Conservation (phyloP, 345 rosid genomes). For the Melaleuca alternifolia region DNA sequence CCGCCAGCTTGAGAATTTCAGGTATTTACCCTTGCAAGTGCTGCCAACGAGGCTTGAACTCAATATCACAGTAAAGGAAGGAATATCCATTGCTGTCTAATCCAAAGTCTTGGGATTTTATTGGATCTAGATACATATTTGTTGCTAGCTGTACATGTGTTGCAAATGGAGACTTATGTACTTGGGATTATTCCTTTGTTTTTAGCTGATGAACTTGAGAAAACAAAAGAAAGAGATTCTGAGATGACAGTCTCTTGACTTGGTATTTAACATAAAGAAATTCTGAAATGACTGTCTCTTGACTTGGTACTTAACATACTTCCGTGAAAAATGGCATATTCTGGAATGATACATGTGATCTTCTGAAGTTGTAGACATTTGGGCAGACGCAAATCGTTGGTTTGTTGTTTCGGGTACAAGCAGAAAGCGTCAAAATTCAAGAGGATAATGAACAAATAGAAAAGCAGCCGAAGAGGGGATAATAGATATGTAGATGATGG, state of each 20-base stretch:
- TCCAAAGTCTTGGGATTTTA: not conserved
- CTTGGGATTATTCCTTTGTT: not conserved
- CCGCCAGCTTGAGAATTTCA: not conserved
- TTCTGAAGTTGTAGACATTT: not conserved
- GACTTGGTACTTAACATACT: not conserved
- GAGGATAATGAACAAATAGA: not conserved
- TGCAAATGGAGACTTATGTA: not conserved
- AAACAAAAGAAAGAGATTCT: not conserved
- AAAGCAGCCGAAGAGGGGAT: not conserved
- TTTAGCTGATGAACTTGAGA: not conserved
- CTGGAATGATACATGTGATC: not conserved
- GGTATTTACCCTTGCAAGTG: not conserved
- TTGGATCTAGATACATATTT: not conserved
- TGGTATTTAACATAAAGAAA: not conserved
- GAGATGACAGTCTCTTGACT: not conserved
- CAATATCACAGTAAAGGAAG: no score
- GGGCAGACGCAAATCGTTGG: not conserved
- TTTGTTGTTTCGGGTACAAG: no score
- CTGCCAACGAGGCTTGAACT: not conserved
- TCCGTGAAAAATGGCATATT: not conserved
- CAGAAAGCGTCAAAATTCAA: not conserved
- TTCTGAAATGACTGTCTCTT: not conserved
- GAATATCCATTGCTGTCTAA: not conserved
- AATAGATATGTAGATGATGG: not conserved
- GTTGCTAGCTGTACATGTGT: not conserved